Conservation (phyloP, 371 early-diverging fungal species). For the Caulochytrium protostelioides region DNA sequence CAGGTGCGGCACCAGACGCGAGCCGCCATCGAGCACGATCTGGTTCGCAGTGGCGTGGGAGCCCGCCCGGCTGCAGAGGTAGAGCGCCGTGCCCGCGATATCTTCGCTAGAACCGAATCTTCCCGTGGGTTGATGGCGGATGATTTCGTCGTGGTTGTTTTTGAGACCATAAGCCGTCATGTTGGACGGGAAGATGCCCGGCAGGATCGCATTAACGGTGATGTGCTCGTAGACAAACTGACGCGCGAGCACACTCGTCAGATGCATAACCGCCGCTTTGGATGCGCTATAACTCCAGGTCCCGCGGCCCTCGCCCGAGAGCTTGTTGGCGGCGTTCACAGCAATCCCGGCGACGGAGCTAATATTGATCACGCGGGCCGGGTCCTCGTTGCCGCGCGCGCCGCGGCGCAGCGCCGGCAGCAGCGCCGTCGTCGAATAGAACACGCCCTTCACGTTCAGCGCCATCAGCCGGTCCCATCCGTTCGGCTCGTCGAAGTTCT, state of each 20-base stretch:
- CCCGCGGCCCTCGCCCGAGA: constrained; percentile 9
- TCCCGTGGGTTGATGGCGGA: constrained; percentile 41
- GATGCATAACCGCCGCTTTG: constrained; percentile 39
- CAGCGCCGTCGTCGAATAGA: constrained; percentile 58
- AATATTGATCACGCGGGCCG: constrained; percentile 35
- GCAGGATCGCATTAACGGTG: constrained; percentile 72
- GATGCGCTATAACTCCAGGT: constrained; percentile 25
- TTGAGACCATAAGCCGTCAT: no score
- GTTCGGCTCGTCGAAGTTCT: constrained; percentile 16
- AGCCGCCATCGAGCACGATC: constrained; percentile 70
- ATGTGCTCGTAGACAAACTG: constrained; percentile 41
- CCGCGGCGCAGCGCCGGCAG: constrained; percentile 50
- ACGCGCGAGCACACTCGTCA: constrained; percentile 23
- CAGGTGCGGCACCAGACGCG: constrained; percentile 22
- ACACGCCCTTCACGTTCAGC: constrained; percentile 65
- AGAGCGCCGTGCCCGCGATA: constrained; percentile 60
- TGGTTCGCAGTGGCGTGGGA: constrained; percentile 62
- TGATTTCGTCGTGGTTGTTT: no score
- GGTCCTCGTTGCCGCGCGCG: constrained; percentile 21
- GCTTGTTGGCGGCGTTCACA: constrained; percentile 7
- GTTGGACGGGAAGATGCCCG: constrained; percentile 68
- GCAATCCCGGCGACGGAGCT: constrained; percentile 21
- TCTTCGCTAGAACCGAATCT: constrained; percentile 65
- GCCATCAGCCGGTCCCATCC: constrained; percentile 39
- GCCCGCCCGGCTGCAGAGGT: constrained; percentile 51